Evolutionary conservation across 163 green algal genomes (phyloP).

Genomic region (Coccomyxa subellipsoidea): DNA sequence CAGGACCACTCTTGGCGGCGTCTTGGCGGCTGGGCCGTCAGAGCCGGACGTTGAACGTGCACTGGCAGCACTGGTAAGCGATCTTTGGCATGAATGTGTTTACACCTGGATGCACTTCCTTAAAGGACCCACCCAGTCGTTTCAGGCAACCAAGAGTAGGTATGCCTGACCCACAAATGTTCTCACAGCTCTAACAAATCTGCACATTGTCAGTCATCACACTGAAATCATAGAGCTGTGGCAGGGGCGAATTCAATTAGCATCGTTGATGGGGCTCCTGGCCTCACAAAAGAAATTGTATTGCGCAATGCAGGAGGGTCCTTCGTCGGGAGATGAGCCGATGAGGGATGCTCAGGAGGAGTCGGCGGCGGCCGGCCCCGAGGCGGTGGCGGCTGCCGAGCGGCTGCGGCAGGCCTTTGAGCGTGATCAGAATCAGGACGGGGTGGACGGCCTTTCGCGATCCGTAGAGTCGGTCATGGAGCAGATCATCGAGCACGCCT

Average conservation of each 20-base stretch:
- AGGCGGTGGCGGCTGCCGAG: constrained; percentile 35
- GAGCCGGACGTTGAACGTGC: neutral
- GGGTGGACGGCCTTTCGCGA: constrained; percentile 7
- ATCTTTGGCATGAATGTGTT: too few species aligned
- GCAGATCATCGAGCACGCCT: constrained; percentile 34
- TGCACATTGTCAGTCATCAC: too few species aligned
- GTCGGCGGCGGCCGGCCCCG: constrained; percentile 13
- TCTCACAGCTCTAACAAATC: too few species aligned
- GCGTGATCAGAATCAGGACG: constrained; percentile 3
- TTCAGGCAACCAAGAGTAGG: too few species aligned
- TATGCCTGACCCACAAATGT: too few species aligned
- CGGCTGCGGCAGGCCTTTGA: constrained; percentile 21
- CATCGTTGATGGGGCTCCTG: too few species aligned
- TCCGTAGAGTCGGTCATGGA: constrained; percentile 43
- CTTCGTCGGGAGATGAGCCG: neutral
- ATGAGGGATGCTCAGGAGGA: constrained; percentile 13
- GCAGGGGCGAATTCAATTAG: too few species aligned
- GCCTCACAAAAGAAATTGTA: too few species aligned
- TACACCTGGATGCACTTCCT: too few species aligned
- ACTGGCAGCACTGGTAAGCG: neutral
- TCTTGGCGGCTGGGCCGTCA: neutral
- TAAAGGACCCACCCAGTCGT: too few species aligned
- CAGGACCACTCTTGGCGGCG: neutral
- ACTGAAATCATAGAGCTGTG: too few species aligned
- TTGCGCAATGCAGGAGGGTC: neutral